These are phyloP conservation scores for Yamadazyma dendronema DNA, from an alignment of 1,139 yeast genomes.

Conservation along the genomic window DNA sequence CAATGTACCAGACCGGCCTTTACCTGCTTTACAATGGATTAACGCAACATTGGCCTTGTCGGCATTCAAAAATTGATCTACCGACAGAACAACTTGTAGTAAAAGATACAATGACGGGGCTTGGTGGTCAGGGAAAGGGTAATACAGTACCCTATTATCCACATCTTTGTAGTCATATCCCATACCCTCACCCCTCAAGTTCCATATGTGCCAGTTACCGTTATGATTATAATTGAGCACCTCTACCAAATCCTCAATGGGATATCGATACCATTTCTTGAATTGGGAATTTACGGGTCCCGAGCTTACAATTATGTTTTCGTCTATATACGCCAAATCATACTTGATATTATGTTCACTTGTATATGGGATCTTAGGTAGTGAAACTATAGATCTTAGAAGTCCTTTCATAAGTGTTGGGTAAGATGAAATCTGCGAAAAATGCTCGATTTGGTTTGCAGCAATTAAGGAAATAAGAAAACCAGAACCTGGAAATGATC, in stretches of 20 bases:
- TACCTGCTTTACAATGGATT: slow-evolving; percentile 88
- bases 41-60: slow-evolving; percentile 53
- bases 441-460: background rate
- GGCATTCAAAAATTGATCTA: slow-evolving; percentile 39
- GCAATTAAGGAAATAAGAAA: no score
- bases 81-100: slow-evolving; percentile 40
- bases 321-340: slow-evolving; percentile 66
- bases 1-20: slow-evolving; percentile 84
- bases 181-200: slow-evolving; percentile 60
- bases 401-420: slow-evolving; percentile 12
- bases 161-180: slow-evolving; percentile 49
- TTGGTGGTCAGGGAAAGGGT: slow-evolving; percentile 74
- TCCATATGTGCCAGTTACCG: slow-evolving; percentile 69
- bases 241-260: slow-evolving; percentile 48
- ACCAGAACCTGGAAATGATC: no score
- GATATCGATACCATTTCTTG: slow-evolving; percentile 54
- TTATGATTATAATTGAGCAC: slow-evolving; percentile 51
- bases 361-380: slow-evolving; percentile 10
- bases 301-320: slow-evolving; percentile 65
- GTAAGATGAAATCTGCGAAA: slow-evolving; percentile 1
- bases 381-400: slow-evolving; percentile 17
- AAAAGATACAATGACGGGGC: slow-evolving; percentile 65
- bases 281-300: slow-evolving; percentile 58
- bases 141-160: slow-evolving; percentile 28
- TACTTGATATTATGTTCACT: slow-evolving; percentile 18